Evolutionary conservation across 371 early-diverging fungal species (phyloP).

Genomic region (Choanephora cucurbitarum): DNA sequence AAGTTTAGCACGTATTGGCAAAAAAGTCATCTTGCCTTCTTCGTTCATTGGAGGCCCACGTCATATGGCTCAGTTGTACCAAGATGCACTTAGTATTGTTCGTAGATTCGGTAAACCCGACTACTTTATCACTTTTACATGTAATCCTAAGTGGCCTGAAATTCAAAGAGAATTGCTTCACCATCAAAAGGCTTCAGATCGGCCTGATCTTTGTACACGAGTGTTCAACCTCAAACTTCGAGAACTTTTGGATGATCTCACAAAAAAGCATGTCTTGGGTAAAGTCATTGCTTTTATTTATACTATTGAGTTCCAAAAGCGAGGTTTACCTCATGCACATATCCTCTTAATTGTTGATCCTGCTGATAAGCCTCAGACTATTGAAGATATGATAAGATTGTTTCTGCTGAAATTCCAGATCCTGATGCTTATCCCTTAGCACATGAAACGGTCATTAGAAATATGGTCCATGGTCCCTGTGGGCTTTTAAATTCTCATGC

Average conservation of each 20-base stretch:
- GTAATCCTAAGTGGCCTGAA: conserved; percentile 37
- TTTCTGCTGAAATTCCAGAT: conserved; percentile 6
- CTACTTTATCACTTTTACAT: conserved; percentile 39
- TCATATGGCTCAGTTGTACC: conserved; percentile 26
- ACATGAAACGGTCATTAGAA: no score
- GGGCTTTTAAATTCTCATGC: no score
- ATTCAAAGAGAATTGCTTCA: conserved; percentile 15
- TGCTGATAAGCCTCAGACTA: neutral
- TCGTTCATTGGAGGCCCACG: conserved; percentile 30
- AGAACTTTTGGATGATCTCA: conserved; percentile 25
- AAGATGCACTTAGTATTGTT: conserved; percentile 35
- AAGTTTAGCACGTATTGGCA: neutral
- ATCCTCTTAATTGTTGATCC: conserved; percentile 3
- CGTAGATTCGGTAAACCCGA: conserved; percentile 28
- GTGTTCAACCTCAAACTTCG: conserved; percentile 29
- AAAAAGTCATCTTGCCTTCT: conserved; percentile 11
- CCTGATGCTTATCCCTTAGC: conserved; percentile 20
- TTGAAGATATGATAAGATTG: neutral
- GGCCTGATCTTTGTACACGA: conserved; percentile 22
- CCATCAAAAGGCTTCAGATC: conserved; percentile 15
- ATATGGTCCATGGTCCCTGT: no score
- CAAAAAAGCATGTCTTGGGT: conserved; percentile 23
- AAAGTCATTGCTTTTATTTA: conserved; percentile 4
- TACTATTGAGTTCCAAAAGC: conserved; percentile 33
- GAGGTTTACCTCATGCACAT: conserved; percentile 22